Percentiles rank a stretch among this genome's conserved stretches.
Conservation (phyloP, 225 moss, liverwort and hornwort genomes). For the Marchantia polymorpha region DNA sequence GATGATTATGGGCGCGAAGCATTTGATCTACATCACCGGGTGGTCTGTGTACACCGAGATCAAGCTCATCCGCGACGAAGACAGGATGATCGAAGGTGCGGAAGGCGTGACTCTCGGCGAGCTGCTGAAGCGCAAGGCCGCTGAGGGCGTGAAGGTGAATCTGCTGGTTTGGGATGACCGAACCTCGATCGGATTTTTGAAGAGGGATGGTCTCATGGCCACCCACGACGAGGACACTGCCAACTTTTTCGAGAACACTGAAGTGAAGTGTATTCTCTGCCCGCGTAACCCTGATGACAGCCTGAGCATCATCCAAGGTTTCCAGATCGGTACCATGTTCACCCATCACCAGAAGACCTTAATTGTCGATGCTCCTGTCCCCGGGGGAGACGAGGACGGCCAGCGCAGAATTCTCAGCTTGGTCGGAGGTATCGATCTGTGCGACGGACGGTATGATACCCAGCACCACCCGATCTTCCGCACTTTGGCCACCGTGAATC, state of each 20-base stretch:
- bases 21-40: conserved; percentile 74
- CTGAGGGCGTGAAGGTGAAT: conserved; percentile 72
- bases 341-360: conserved; percentile 83
- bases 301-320: conserved; percentile 60
- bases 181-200: conserved; percentile 58
- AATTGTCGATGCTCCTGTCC: conserved; percentile 68
- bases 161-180: conserved; percentile 86
- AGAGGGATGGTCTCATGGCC: conserved; percentile 71
- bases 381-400: conserved; percentile 33
- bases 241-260: conserved; percentile 38
- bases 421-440: conserved; percentile 77
- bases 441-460: conserved; percentile 80
- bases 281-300: conserved; percentile 76
- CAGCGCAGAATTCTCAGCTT: conserved; percentile 65
- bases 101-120: conserved; percentile 66
- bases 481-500: conserved; percentile 37
- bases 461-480: conserved; percentile 66
- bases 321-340: conserved; percentile 73
- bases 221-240: conserved; percentile 82
- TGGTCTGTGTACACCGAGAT: conserved; percentile 94
- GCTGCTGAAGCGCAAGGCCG: conserved; percentile 69
- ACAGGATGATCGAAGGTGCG: conserved; percentile 57
- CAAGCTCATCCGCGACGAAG: conserved; percentile 61
- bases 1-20: conserved; percentile 50
- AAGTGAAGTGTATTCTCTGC: conserved; percentile 65